Percentiles rank a stretch among this genome's conserved stretches.
Conservation (phyloP, 108 stramenopile species). For the Cyclotella kingstonii region DNA sequence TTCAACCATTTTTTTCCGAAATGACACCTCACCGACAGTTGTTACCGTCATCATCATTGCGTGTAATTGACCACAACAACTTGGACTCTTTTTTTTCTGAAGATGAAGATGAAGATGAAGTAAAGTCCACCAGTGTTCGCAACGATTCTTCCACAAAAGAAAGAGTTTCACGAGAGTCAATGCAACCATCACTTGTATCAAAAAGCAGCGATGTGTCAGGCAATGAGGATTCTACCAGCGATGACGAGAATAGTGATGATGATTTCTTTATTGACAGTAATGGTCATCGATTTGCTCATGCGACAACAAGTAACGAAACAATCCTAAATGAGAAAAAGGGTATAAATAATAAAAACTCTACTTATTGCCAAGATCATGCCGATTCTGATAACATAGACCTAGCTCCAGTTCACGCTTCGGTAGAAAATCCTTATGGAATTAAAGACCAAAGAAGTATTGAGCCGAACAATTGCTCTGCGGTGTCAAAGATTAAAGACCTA, state of each 20-base stretch:
- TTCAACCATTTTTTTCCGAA: background rate
- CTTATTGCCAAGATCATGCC: background rate
- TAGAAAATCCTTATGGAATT: too few relatives aligned
- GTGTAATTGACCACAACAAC: constrained; percentile 5
- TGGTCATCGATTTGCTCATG: constrained; percentile 21
- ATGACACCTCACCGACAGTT: constrained; percentile 9
- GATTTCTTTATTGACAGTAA: constrained; percentile 34
- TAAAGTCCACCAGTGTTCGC: too few relatives aligned
- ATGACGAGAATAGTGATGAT: constrained; percentile 29
- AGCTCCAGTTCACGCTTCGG: too few relatives aligned
- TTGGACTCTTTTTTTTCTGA: constrained; percentile 46
- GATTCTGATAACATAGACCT: background rate
- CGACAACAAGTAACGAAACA: background rate
- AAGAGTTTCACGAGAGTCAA: too few relatives aligned
- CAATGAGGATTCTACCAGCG: constrained; percentile 16
- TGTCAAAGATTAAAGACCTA: too few relatives aligned
- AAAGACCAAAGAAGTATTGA: too few relatives aligned
- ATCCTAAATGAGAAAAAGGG: background rate
- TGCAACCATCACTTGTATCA: background rate
- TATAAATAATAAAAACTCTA: background rate
- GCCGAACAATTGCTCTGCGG: too few relatives aligned
- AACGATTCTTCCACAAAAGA: too few relatives aligned
- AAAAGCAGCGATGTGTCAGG: constrained; percentile 10
- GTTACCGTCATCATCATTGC: constrained; percentile 15
- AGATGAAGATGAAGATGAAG: constrained; percentile 9